These are phyloP conservation scores for Ceratobasidium theobromae DNA, from an alignment of 1,284 basidiomycete species.

Conservation along the genomic window DNA sequence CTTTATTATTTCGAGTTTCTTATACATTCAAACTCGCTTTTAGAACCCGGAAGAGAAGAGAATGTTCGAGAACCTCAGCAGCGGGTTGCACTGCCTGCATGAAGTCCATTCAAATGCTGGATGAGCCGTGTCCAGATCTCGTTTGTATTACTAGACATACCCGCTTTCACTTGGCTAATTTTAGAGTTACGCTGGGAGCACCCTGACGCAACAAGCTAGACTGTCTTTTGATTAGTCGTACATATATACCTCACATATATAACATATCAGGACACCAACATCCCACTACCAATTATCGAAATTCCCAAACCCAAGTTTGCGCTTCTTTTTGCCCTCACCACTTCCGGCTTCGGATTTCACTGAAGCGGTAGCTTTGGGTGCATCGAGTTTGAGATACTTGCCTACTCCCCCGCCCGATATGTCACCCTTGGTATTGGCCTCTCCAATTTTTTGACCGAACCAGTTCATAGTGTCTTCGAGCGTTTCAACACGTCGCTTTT, in stretches of 20 bases:
- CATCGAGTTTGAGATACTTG: slow-evolving; percentile 58
- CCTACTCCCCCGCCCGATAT: slow-evolving; percentile 48
- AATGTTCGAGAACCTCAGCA: slow-evolving; percentile 37
- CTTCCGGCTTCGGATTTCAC: slow-evolving; percentile 37
- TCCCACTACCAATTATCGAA: slow-evolving; percentile 66
- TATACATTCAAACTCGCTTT: background rate
- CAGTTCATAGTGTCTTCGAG: slow-evolving; percentile 69
- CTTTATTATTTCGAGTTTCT: background rate
- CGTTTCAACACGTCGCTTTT: slow-evolving; percentile 47
- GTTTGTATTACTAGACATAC: slow-evolving; percentile 1
- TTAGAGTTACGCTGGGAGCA: too few species aligned
- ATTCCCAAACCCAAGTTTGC: slow-evolving; percentile 75
- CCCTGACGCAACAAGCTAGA: too few species aligned
- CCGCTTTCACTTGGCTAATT: background rate
- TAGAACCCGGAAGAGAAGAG: slow-evolving; percentile 30
- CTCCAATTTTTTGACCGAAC: slow-evolving; percentile 55
- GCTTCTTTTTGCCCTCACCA: slow-evolving; percentile 62
- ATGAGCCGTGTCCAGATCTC: background rate
- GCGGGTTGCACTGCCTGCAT: slow-evolving; percentile 52
- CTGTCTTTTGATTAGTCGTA: background rate
- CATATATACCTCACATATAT: slow-evolving; percentile 6
- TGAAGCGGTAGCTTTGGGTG: background rate
- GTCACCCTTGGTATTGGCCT: background rate
- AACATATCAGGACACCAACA: background rate
- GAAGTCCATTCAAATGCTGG: background rate